Evolutionary conservation across 306 rosid genomes (phyloP).

Genomic region (Senna tora): DNA sequence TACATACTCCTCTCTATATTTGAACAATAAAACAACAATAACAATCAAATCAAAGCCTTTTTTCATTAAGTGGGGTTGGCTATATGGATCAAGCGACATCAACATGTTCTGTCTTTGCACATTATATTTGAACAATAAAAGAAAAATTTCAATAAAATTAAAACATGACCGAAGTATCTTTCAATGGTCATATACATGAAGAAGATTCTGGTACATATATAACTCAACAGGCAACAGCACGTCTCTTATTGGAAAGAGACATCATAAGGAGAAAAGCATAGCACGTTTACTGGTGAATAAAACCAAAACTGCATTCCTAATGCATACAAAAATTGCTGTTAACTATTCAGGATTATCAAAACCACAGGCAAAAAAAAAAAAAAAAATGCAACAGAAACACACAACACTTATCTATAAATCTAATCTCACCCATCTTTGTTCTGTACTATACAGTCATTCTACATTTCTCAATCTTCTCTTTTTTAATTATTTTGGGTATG

Average conservation of each 20-base stretch:
- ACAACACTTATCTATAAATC: slow-evolving; percentile 30
- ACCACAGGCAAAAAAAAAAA: slow-evolving; percentile 24
- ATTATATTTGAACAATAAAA: too few species aligned
- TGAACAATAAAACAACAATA: too few species aligned
- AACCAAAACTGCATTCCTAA: slow-evolving; percentile 34
- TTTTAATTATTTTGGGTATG: not conserved
- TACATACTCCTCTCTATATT: too few species aligned
- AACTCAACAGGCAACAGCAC: slow-evolving; percentile 18
- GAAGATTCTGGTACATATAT: not conserved
- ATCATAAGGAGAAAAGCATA: not conserved
- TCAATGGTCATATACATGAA: not conserved
- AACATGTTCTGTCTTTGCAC: too few species aligned
- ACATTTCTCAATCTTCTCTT: slow-evolving; percentile 26
- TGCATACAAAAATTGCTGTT: not conserved
- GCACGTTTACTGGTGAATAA: not conserved
- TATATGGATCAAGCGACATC: too few species aligned
- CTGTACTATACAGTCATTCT: slow-evolving; percentile 11
- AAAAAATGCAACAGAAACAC: slow-evolving; percentile 23
- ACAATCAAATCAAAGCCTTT: too few species aligned
- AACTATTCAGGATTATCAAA: slow-evolving; percentile 5
- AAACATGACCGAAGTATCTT: too few species aligned
- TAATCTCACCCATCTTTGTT: too few species aligned
- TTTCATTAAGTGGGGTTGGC: too few species aligned
- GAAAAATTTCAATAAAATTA: too few species aligned
- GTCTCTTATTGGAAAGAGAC: slow-evolving; percentile 28